These are phyloP conservation scores for Neonectria sp. DNA, from an alignment of 2,329 filamentous ascomycete genomes.

Conservation along the genomic window DNA sequence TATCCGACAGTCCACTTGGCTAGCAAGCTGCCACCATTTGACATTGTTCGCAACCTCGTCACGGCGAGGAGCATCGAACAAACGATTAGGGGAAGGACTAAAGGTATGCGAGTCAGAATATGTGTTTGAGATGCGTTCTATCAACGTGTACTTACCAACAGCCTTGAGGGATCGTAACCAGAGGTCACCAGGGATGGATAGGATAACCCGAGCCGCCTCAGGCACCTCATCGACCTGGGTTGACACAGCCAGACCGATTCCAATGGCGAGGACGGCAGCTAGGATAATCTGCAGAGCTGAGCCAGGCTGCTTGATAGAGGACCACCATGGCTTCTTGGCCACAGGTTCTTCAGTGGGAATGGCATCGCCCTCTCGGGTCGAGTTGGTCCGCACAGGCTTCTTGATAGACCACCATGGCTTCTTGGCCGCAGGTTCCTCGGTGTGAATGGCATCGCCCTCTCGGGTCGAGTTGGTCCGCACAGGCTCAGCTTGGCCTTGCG, in stretches of 20 bases:
- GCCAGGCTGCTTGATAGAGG: conserved; percentile 58
- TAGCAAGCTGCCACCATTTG: conserved; percentile 58
- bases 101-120: conserved; percentile 14
- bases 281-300: conserved; percentile 65
- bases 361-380: conserved; percentile 29
- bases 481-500: conserved; percentile 20
- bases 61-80: conserved; percentile 67
- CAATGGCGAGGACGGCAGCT: conserved; percentile 64
- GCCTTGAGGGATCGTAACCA: conserved; percentile 66
- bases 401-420: conserved; percentile 55
- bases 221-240: conserved; percentile 60
- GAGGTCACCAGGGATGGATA: conserved; percentile 64
- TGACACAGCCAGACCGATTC: conserved; percentile 63
- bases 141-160: conserved; percentile 55
- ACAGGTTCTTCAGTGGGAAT: conserved; percentile 30
- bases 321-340: conserved; percentile 53
- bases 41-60: conserved; percentile 63
- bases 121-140: not conserved
- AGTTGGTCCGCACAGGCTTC: conserved; percentile 38
- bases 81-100: conserved; percentile 67
- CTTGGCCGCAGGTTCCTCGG: conserved; percentile 43
- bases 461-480: conserved; percentile 39
- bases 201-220: conserved; percentile 56
- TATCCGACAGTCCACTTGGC: conserved; percentile 66
- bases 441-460: conserved; percentile 19